phyloP scores from a whole-genome alignment of 441 rosid genomes.

The Pelargonium australe region DNA sequence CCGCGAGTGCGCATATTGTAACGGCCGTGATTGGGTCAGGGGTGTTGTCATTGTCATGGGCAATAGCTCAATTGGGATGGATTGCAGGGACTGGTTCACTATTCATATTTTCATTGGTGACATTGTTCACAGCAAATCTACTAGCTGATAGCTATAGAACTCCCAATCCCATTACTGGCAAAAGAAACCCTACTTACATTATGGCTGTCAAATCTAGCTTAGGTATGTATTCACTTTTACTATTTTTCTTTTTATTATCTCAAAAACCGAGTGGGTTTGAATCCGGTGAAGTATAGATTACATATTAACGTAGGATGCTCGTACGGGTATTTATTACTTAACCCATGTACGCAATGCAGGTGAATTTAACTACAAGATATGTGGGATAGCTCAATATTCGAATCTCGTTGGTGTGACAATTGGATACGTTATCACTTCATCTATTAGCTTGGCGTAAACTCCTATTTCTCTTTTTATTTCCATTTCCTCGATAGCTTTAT shows the following conservation, averaged over 20 bases:
- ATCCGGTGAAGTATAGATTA: not conserved
- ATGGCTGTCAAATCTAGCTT: constrained; percentile 30
- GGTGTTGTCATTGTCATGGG: constrained; percentile 38
- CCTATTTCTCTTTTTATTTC: not conserved
- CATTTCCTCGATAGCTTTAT: not conserved
- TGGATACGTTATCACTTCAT: constrained; percentile 85
- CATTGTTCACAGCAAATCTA: constrained; percentile 27
- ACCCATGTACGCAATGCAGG: no score
- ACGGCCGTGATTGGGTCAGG: constrained; percentile 45
- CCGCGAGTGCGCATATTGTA: constrained; percentile 35
- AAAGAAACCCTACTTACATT: constrained; percentile 27
- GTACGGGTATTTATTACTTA: no score
- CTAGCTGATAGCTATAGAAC: constrained; percentile 33
- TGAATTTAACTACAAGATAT: constrained; percentile 19
- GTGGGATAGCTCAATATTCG: constrained; percentile 72
- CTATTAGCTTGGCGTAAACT: constrained; percentile 88
- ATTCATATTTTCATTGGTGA: constrained; percentile 19
- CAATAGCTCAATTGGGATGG: constrained; percentile 39
- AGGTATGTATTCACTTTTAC: constrained; percentile 16
- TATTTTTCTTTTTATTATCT: no score
- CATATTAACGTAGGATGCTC: no score
- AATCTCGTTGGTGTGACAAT: constrained; percentile 63
- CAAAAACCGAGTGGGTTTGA: not conserved
- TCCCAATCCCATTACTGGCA: constrained; percentile 19
- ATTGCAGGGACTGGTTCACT: constrained; percentile 24